Conservation (phyloP, 306 rosid species). For the Prosopis cineraria region DNA sequence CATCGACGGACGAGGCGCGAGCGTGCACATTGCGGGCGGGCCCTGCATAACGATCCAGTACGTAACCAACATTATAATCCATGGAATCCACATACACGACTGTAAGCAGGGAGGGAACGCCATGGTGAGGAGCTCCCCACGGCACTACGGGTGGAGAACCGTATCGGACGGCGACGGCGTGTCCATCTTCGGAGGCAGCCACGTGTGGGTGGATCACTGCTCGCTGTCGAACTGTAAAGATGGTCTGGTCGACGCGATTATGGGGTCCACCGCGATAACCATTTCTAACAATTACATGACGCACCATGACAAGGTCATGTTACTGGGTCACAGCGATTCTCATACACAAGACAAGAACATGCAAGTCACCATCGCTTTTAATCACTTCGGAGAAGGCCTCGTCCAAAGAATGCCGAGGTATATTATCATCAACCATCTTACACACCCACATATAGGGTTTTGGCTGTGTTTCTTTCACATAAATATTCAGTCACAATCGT, state of each 20-base stretch:
- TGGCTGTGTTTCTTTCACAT: background rate
- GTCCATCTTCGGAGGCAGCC: slow-evolving; percentile 92
- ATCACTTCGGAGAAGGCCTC: slow-evolving; percentile 96
- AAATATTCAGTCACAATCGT: background rate
- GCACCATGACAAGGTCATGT: slow-evolving; percentile 95
- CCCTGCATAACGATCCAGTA: slow-evolving; percentile 92
- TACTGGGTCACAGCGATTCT: slow-evolving; percentile 85
- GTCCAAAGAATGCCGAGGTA: slow-evolving; percentile 99
- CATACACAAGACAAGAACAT: slow-evolving; percentile 85
- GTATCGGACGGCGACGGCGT: slow-evolving; percentile 94
- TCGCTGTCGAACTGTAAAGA: slow-evolving; percentile 82
- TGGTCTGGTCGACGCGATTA: slow-evolving; percentile 85
- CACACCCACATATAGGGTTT: background rate
- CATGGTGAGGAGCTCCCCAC: slow-evolving; percentile 78
- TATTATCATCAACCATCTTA: background rate
- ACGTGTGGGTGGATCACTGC: slow-evolving; percentile 93
- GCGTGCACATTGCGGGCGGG: slow-evolving; percentile 96
- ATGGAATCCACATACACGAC: slow-evolving; percentile 79
- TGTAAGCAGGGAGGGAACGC: slow-evolving; percentile 93
- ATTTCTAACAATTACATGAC: slow-evolving; percentile 95
- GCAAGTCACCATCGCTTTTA: slow-evolving; percentile 95
- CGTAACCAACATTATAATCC: slow-evolving; percentile 84
- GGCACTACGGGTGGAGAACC: slow-evolving; percentile 88
- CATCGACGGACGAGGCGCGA: slow-evolving; percentile 85
- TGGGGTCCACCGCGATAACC: slow-evolving; percentile 81